Conservation (phyloP, 768 basidiomycete genomes). For the Termitomyces bulborhizus region DNA sequence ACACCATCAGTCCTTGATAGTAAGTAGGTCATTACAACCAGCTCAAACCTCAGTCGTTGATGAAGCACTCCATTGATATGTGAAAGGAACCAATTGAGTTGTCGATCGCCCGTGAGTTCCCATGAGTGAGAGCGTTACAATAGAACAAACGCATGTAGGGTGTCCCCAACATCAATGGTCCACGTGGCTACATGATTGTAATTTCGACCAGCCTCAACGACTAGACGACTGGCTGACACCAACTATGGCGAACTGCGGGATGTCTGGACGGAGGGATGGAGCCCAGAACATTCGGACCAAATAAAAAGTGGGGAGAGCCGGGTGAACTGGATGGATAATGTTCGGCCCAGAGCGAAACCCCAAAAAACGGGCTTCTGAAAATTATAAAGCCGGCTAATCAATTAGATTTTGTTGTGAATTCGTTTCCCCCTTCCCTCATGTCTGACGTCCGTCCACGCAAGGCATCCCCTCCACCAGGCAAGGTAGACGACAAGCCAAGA, state of each 20-base stretch:
- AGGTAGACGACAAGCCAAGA: conserved; percentile 11
- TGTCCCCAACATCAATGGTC: not conserved
- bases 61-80: not conserved
- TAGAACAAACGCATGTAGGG: not conserved
- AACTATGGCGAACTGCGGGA: not conserved
- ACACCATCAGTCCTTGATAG: not conserved
- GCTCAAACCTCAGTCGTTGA: not conserved
- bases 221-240: not conserved
- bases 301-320: not conserved
- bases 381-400: conserved; percentile 11
- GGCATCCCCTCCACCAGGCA: conserved; percentile 11
- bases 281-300: not conserved
- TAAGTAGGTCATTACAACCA: not conserved
- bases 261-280: not conserved
- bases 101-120: not conserved
- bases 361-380: conserved; percentile 15
- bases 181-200: not conserved
- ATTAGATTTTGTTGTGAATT: not conserved
- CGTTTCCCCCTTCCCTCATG: conserved; percentile 14
- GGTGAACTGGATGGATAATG: conserved; percentile 6
- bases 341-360: conserved; percentile 9
- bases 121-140: not conserved
- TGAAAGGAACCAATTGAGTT: not conserved
- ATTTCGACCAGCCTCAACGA: not conserved
- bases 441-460: conserved; percentile 24